Conservation (phyloP, 768 basidiomycete species). For the Cystobasidium tubakii region DNA sequence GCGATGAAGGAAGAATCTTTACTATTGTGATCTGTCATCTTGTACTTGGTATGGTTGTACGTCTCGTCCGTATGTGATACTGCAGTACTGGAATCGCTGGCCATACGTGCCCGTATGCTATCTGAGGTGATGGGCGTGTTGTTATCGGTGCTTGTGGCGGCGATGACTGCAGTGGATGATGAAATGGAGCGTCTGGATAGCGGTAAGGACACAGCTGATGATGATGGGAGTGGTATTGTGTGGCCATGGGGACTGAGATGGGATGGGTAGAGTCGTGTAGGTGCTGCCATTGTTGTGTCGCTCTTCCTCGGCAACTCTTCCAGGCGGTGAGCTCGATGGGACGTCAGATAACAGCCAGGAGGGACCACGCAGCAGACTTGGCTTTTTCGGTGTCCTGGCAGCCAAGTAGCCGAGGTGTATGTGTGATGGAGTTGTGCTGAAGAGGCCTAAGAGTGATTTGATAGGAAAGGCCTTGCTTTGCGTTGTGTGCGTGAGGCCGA, state of each 20-base stretch:
- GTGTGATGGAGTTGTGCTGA: no score
- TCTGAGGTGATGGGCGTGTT: not conserved
- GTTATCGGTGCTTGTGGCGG: not conserved
- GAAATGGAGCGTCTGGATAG: not conserved
- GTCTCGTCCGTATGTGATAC: not conserved
- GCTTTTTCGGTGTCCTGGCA: no score
- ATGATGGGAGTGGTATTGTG: not conserved
- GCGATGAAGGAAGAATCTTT: not conserved
- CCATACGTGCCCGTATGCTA: not conserved
- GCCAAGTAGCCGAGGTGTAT: no score
- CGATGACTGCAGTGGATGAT: not conserved
- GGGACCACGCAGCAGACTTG: no score
- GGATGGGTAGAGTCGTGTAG: not conserved
- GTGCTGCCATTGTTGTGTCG: not conserved
- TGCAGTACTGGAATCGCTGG: not conserved
- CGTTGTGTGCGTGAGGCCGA: no score
- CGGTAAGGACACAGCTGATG: not conserved
- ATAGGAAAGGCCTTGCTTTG: no score
- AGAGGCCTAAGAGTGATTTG: no score
- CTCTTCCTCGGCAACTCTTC: no score
- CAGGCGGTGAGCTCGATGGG: no score
- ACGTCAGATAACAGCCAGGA: no score
- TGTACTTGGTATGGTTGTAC: not conserved
- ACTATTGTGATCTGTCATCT: not conserved
- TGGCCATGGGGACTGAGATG: not conserved